Evolutionary conservation across 169 alveolate genomes (phyloP).

Genomic region (Plasmodium berghei): DNA sequence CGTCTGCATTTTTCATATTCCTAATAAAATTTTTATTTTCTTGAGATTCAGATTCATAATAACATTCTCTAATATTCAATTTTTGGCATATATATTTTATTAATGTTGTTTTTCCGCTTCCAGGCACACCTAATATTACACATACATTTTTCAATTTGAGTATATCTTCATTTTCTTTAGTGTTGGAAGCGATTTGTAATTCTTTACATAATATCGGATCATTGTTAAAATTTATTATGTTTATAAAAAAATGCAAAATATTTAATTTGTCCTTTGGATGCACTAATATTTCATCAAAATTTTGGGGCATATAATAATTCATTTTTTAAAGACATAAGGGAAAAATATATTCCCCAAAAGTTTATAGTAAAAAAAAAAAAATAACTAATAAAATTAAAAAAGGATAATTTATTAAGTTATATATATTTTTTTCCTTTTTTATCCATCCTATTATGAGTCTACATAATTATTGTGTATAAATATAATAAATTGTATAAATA

Average conservation of each 20-base stretch:
- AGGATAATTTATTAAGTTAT: background rate
- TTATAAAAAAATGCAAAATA: slow-evolving; percentile 49
- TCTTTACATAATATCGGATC: slow-evolving; percentile 75
- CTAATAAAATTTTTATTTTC: slow-evolving; percentile 31
- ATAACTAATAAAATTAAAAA: background rate
- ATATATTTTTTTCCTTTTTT: too few species aligned
- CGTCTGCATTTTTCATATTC: slow-evolving; percentile 25
- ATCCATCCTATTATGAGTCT: background rate
- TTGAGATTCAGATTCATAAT: slow-evolving; percentile 53
- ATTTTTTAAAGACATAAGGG: slow-evolving; percentile 10
- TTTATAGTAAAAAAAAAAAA: background rate
- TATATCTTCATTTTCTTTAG: slow-evolving; percentile 15
- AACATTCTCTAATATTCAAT: slow-evolving; percentile 65
- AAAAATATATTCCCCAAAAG: background rate
- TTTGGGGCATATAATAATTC: slow-evolving; percentile 69
- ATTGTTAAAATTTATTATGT: slow-evolving; percentile 63
- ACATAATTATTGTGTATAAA: background rate
- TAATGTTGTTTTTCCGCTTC: slow-evolving; percentile 74
- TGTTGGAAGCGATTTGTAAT: slow-evolving; percentile 15
- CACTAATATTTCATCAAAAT: slow-evolving; percentile 64
- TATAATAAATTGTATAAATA: background rate
- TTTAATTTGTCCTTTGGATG: slow-evolving; percentile 44
- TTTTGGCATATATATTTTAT: slow-evolving; percentile 68
- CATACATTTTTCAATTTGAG: slow-evolving; percentile 40
- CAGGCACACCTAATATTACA: slow-evolving; percentile 63